Percentiles rank a stretch among this genome's conserved stretches.
phyloP scores from a whole-genome alignment of 768 basidiomycete genomes.

The Exidia glandulosa region DNA sequence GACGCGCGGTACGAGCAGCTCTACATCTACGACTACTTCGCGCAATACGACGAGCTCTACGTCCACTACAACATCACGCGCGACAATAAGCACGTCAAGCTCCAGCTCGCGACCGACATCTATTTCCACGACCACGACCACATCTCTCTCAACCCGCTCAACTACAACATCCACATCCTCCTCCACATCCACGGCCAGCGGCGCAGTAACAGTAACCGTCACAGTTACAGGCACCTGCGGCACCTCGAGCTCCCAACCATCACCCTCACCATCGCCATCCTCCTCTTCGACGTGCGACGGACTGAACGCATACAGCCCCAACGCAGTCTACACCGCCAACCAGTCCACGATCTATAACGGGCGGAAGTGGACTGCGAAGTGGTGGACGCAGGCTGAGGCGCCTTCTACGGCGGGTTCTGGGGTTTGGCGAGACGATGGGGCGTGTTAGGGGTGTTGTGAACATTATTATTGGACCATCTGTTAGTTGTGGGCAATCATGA shows the following conservation, averaged over 20 bases:
- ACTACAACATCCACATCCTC: constrained; percentile 3
- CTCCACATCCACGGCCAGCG: neutral
- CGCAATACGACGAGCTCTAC: neutral
- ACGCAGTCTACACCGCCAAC: constrained; percentile 39
- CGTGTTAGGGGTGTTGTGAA: neutral
- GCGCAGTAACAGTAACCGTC: constrained; percentile 10
- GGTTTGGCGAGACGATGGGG: neutral
- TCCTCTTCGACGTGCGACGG: no score
- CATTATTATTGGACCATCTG: neutral
- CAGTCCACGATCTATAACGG: constrained; percentile 29
- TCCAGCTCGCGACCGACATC: neutral
- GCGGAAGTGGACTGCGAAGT: neutral
- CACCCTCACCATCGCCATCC: no score
- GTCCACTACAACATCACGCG: neutral
- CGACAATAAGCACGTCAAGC: constrained; percentile 12
- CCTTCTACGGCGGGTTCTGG: neutral
- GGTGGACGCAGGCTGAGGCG: neutral
- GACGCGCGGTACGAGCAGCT: no score
- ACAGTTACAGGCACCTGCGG: constrained; percentile 38
- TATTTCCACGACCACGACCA: neutral
- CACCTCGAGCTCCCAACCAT: no score
- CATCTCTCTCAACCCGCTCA: constrained; percentile 6
- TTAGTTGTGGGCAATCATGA: neutral
- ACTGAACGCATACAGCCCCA: neutral
- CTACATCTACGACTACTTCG: constrained; percentile 11